Percentiles rank a stretch among this genome's conserved stretches.
phyloP scores from a whole-genome alignment of 306 rosid species.

The Casuarina equisetifolia region DNA sequence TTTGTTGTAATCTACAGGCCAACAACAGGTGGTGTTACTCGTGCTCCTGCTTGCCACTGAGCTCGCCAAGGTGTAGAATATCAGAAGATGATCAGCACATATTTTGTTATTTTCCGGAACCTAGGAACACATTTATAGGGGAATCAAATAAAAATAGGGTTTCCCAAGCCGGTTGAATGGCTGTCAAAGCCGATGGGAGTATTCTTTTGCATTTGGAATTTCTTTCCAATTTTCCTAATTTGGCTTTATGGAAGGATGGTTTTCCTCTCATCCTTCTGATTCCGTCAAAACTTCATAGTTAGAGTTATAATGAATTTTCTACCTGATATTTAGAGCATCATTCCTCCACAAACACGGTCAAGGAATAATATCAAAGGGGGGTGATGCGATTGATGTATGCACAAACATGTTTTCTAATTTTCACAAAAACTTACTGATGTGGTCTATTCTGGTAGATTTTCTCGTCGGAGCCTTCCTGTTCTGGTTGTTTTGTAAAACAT shows the following conservation, averaged over 20 bases:
- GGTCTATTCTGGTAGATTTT: not conserved
- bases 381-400: not conserved
- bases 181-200: slow-evolving; percentile 31
- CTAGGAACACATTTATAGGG: slow-evolving; percentile 40
- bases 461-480: not conserved
- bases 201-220: slow-evolving; percentile 44
- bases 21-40: slow-evolving; percentile 88
- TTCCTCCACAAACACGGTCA: slow-evolving; percentile 9
- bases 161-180: slow-evolving; percentile 48
- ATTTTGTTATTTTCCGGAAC: slow-evolving; percentile 35
- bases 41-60: slow-evolving; percentile 36
- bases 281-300: slow-evolving; percentile 33
- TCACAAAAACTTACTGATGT: not conserved
- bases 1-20: slow-evolving; percentile 57
- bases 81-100: not conserved
- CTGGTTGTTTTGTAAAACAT: not conserved
- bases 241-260: slow-evolving; percentile 59
- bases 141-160: slow-evolving; percentile 48
- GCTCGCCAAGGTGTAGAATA: slow-evolving; percentile 32
- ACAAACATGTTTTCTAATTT: not conserved
- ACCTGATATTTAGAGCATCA: slow-evolving; percentile 28
- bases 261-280: slow-evolving; percentile 67
- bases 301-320: slow-evolving; percentile 46
- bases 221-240: slow-evolving; percentile 38
- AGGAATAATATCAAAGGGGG: not conserved